phyloP scores from a whole-genome alignment of 208 protist species.

The Leishmania tarentolae region DNA sequence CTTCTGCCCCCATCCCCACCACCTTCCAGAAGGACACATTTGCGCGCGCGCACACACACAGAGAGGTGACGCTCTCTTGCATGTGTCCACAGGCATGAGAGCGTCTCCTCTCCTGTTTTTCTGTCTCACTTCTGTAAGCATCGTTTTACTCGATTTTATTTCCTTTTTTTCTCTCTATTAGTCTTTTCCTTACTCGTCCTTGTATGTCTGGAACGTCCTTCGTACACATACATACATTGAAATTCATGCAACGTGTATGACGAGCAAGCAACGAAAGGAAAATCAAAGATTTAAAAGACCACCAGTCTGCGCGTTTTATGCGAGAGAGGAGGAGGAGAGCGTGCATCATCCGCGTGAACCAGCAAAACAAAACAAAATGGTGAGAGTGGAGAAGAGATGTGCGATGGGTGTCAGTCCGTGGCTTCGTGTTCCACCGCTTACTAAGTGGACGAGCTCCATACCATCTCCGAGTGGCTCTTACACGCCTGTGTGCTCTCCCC shows the following conservation, averaged over 20 bases:
- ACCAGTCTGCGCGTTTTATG: not conserved
- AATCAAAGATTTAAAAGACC: not conserved
- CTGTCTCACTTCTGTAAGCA: not conserved
- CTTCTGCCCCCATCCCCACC: not conserved
- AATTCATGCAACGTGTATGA: not conserved
- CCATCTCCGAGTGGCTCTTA: not conserved
- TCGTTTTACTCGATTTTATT: not conserved
- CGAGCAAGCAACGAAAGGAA: not conserved
- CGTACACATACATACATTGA: not conserved
- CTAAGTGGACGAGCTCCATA: not conserved
- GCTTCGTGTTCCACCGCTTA: not conserved
- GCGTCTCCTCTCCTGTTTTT: not conserved
- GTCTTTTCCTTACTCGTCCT: not conserved
- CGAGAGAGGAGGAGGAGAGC: not conserved
- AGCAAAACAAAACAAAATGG: too few species aligned
- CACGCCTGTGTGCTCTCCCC: not conserved
- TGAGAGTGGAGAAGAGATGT: not conserved
- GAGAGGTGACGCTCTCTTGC: not conserved
- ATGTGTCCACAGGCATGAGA: not conserved
- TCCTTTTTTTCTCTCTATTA: not conserved
- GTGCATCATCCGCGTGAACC: not conserved
- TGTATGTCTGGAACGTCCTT: slow-evolving; percentile 4
- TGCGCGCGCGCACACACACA: not conserved
- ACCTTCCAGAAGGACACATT: not conserved
- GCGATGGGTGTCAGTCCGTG: not conserved